These are phyloP conservation scores for Macaranga tanarius DNA, from an alignment of 441 rosid genomes.

Conservation along the genomic window DNA sequence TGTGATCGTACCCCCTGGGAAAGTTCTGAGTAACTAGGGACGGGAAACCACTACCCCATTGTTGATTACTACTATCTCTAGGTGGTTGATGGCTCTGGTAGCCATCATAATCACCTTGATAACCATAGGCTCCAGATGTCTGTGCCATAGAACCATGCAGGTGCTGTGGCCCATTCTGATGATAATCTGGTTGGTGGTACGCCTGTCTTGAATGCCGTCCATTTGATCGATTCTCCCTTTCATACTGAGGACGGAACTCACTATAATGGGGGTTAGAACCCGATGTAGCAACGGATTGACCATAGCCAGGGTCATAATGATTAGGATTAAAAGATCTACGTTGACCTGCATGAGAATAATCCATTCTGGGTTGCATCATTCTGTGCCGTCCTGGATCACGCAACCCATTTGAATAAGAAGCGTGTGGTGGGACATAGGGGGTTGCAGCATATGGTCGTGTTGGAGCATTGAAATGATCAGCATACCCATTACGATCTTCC, in stretches of 20 bases:
- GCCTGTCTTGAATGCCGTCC: conserved; percentile 25
- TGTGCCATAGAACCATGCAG: conserved; percentile 23
- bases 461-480: conserved; percentile 25
- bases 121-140: conserved; percentile 18
- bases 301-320: conserved; percentile 24
- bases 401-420: conserved; percentile 34
- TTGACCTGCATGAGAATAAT: conserved; percentile 27
- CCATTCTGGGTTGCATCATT: conserved; percentile 28
- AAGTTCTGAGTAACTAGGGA: conserved; percentile 36
- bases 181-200: conserved; percentile 22
- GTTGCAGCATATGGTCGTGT: conserved; percentile 24
- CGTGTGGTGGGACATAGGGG: conserved; percentile 25
- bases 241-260: conserved; percentile 28
- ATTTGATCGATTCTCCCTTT: conserved; percentile 25
- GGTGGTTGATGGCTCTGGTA: conserved; percentile 39
- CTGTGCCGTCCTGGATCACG: conserved; percentile 30
- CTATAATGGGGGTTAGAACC: conserved; percentile 19
- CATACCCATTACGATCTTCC: conserved; percentile 29
- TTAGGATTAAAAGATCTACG: conserved; percentile 16
- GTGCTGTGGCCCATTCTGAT: conserved; percentile 36
- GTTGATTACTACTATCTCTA: conserved; percentile 32
- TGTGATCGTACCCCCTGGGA: conserved; percentile 36
- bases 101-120: conserved; percentile 31
- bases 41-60: conserved; percentile 35
- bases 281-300: conserved; percentile 22